Evolutionary conservation across 2,329 filamentous ascomycete genomes (phyloP).

Genomic region (Phialemoniopsis sp.): DNA sequence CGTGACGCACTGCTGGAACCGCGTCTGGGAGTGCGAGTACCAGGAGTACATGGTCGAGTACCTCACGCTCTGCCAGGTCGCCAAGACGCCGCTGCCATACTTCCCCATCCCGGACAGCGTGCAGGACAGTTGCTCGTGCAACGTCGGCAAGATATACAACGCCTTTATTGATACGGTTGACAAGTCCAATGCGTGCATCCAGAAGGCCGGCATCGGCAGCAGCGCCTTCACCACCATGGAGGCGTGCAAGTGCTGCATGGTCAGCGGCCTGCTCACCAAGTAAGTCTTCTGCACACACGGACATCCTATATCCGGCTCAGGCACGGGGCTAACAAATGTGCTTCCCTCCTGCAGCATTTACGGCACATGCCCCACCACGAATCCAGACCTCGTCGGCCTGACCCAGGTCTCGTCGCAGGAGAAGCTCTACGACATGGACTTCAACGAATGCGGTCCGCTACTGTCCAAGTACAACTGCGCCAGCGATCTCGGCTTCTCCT

Average conservation of each 20-base stretch:
- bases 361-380: too few relatives aligned
- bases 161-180: constrained; percentile 11
- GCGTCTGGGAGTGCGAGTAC: constrained; percentile 32
- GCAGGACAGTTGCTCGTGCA: constrained; percentile 28
- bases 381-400: too few relatives aligned
- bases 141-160: constrained; percentile 22
- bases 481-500: constrained; percentile 13
- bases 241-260: constrained; percentile 26
- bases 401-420: too few relatives aligned
- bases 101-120: constrained; percentile 27
- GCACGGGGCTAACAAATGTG: too few relatives aligned
- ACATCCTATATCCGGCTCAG: too few relatives aligned
- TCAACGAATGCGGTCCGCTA: constrained; percentile 13
- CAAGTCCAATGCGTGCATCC: constrained; percentile 13
- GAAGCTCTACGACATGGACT: constrained; percentile 15
- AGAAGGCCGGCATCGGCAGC: not conserved
- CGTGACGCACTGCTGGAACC: constrained; percentile 30
- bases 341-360: too few relatives aligned
- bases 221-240: constrained; percentile 2
- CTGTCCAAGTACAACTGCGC: constrained; percentile 16
- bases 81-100: constrained; percentile 26
- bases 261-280: constrained; percentile 27
- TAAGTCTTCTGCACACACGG: constrained; percentile 17
- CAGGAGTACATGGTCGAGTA: constrained; percentile 29
- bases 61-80: constrained; percentile 21